Evolutionary conservation across 257 asterid genomes (phyloP).

Genomic region (Gynochthodes officinalis): DNA sequence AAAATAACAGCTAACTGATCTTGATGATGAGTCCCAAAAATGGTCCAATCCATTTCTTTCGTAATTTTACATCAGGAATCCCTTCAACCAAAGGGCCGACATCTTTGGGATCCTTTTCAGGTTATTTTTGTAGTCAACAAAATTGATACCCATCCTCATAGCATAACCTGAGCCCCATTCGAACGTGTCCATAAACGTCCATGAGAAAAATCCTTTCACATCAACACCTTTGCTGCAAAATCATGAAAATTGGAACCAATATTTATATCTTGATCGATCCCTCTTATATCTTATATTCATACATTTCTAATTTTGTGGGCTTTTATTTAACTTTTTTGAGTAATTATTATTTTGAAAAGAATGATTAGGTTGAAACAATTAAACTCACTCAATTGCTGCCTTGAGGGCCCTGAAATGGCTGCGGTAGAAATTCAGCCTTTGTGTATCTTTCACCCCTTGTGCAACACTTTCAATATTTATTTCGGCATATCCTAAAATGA

Average conservation of each 20-base stretch:
- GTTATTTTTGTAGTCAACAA: constrained; percentile 26
- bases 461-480: neutral
- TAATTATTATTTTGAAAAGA: too few species aligned
- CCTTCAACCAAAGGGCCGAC: constrained; percentile 36
- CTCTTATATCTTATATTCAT: too few species aligned
- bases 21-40: too few species aligned
- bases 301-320: too few species aligned
- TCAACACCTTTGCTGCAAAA: constrained; percentile 19
- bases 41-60: too few species aligned
- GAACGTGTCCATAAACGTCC: constrained; percentile 46
- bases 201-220: constrained; percentile 44
- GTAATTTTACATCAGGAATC: constrained; percentile 21
- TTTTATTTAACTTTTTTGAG: too few species aligned
- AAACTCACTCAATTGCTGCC: constrained; percentile 43
- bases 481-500: constrained; percentile 24
- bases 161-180: constrained; percentile 41
- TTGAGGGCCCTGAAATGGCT: constrained; percentile 35
- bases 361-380: too few species aligned
- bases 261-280: too few species aligned
- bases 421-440: constrained; percentile 21
- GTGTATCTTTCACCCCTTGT: constrained; percentile 15
- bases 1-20: too few species aligned
- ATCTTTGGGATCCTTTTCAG: constrained; percentile 31
- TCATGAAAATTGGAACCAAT: neutral
- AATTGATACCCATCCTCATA: constrained; percentile 36